phyloP scores from a whole-genome alignment of 495 filamentous ascomycete species.

The Neurospora cerealis region DNA sequence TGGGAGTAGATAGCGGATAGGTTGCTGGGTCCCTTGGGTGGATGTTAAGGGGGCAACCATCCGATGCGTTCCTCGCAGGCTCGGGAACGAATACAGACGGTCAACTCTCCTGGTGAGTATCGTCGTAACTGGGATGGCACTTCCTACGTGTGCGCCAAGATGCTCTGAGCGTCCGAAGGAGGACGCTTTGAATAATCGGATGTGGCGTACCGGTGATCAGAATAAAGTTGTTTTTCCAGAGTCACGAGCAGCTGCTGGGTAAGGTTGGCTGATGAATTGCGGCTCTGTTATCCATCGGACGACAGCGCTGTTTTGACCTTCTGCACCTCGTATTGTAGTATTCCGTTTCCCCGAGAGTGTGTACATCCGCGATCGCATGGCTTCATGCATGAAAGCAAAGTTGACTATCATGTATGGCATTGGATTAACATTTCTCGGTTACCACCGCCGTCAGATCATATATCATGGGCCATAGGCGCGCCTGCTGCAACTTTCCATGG shows the following conservation, averaged over 20 bases:
- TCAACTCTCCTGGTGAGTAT: neutral
- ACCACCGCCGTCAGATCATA: neutral
- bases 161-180: neutral
- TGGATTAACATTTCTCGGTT: neutral
- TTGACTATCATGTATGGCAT: neutral
- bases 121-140: neutral
- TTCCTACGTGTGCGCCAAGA: neutral
- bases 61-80: neutral
- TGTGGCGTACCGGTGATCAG: neutral
- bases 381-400: neutral
- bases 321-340: neutral
- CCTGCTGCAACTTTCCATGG: neutral
- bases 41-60: neutral
- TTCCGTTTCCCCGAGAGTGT: neutral
- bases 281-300: neutral
- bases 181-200: neutral
- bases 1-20: neutral
- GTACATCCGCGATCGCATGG: neutral
- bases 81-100: neutral
- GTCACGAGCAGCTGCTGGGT: neutral
- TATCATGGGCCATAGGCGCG: neutral
- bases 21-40: neutral
- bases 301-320: neutral
- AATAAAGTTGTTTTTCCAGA: neutral
- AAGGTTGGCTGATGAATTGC: neutral